Evolutionary conservation across 805 yeast species (phyloP), one percentile per base, ranked within the genome.

Genomic region (Pichia californica): DNA sequence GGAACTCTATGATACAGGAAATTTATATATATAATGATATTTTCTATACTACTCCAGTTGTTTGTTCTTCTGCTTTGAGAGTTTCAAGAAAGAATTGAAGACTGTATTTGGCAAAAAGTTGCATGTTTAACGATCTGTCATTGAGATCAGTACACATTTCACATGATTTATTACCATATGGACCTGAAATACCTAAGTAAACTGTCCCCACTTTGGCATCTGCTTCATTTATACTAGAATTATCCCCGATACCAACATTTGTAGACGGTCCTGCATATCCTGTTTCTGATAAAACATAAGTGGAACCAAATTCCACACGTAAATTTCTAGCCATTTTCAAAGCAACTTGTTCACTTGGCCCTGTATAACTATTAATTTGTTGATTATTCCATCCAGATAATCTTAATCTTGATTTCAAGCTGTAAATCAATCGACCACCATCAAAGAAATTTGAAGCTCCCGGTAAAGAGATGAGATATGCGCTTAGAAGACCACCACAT

Each of bases 391-490:
- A 87, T 1, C 95, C 95, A 3, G 84, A 74, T 10, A 85, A 70
- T 53, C 81, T 77, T 51, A 87, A 68, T 35, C 94, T 69, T 21
- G 88, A 86, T 48, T 77, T 77, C 51, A 88, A 66, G 47, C 91
- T 81, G 60, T 87, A 87, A 2, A 88, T 82, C 43, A 87, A 64
- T 13, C 89, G 80, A 0, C 95, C 89, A 16, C 96, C 96, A 46
- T 84, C 83, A 54, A 82, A 87, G 63, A 83, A 88, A 46, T 71
- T 66, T 9, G 93, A 82, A 0, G 95, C 95, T 4, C 96, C 95
- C 0, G 94, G 89, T 4, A 84, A 78, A 1, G 91, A 76, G 6
- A 88, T 88, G 18, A 87, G 59, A 54, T 84, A 86, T 1, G 95
- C 85, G 4, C 93, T 81, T 7, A 87, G 65, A 14, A 87, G 69